A percentile compares a stretch with the other conserved stretches of the same genome.
Evolutionary conservation across 2,329 filamentous ascomycete genomes (phyloP).

Genomic region (Fonsecaea multimorphosa): DNA sequence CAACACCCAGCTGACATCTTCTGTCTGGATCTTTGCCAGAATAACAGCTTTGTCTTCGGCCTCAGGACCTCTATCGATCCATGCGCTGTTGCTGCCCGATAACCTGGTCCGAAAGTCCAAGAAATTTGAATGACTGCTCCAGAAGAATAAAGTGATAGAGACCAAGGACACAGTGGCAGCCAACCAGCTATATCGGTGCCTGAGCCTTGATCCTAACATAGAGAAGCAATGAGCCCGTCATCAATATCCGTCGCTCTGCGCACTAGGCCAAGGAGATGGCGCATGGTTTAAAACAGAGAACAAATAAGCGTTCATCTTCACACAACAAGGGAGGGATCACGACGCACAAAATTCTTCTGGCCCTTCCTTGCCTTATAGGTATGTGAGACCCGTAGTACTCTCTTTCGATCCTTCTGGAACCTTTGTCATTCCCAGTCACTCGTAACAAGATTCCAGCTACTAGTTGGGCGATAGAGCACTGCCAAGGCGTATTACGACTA

Average conservation of each 20-base stretch:
- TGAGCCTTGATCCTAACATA: background rate
- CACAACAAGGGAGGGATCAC: background rate
- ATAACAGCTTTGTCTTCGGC: slow-evolving; percentile 50
- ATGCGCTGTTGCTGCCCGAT: background rate
- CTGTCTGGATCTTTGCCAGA: slow-evolving; percentile 52
- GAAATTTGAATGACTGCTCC: background rate
- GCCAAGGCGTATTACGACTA: background rate
- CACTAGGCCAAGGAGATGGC: background rate
- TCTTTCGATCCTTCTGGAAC: background rate
- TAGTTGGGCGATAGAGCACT: background rate
- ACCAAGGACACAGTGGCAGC: background rate
- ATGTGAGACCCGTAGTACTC: background rate
- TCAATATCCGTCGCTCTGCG: background rate
- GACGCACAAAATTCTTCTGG: background rate
- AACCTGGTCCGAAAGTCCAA: background rate
- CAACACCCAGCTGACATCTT: slow-evolving; percentile 53
- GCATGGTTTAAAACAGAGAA: background rate
- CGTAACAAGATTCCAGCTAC: too few species aligned
- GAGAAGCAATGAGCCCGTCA: background rate
- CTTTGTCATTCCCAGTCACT: background rate
- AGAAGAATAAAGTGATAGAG: background rate
- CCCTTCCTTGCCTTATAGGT: background rate
- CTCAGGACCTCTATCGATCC: slow-evolving; percentile 19
- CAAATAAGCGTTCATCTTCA: background rate
- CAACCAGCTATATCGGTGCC: background rate